A percentile compares a stretch with the other conserved stretches of the same genome.
Conservation (phyloP, 1,139 yeast genomes). For the Nakaseomyces uthaithaninus region DNA sequence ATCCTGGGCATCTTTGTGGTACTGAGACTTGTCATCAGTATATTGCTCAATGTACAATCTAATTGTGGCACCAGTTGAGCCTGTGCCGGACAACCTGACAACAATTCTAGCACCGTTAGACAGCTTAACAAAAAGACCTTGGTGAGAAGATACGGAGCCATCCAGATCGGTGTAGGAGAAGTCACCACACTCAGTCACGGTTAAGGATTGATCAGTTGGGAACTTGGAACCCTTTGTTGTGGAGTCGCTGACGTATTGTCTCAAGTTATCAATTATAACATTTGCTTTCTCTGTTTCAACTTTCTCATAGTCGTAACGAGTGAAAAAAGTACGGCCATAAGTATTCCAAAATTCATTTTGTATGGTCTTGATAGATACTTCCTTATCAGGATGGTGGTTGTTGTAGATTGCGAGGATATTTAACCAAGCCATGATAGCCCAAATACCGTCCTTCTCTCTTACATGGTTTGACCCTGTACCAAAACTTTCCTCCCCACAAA, state of each 20-base stretch:
- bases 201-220: slow-evolving; percentile 39
- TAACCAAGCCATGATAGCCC: slow-evolving; percentile 98
- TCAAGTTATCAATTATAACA: slow-evolving; percentile 54
- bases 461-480: slow-evolving; percentile 98
- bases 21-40: slow-evolving; percentile 50
- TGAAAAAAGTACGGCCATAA: slow-evolving; percentile 95
- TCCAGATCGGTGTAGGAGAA: slow-evolving; percentile 91
- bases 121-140: slow-evolving; percentile 80
- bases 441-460: slow-evolving; percentile 94
- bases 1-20: slow-evolving; percentile 51
- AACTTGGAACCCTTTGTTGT: slow-evolving; percentile 39
- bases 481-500: slow-evolving; percentile 96
- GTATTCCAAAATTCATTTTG: slow-evolving; percentile 83
- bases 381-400: slow-evolving; percentile 49
- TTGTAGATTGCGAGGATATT: slow-evolving; percentile 77
- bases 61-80: slow-evolving; percentile 96
- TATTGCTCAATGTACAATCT: slow-evolving; percentile 87
- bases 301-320: slow-evolving; percentile 89
- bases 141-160: slow-evolving; percentile 84
- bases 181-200: slow-evolving; percentile 73
- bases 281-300: slow-evolving; percentile 70
- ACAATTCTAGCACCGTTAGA: slow-evolving; percentile 79
- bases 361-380: slow-evolving; percentile 65
- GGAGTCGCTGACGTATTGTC: slow-evolving; percentile 37
- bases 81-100: slow-evolving; percentile 91